Base-by-base conservation (phyloP, 345 rosid species). In the Nephelium lappaceum region DNA sequence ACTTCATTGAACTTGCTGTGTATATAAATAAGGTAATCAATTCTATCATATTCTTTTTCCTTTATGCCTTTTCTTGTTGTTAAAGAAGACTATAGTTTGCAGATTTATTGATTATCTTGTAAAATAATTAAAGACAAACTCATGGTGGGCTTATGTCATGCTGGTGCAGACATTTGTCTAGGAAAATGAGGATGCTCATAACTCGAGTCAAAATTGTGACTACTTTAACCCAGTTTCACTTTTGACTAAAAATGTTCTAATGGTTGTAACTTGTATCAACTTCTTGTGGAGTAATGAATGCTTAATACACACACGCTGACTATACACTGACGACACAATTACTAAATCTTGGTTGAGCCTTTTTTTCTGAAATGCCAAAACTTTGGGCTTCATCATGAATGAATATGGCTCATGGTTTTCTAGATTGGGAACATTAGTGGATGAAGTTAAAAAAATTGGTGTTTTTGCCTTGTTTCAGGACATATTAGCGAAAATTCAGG, bases 401-500 rank as follows among this genome's bases (percentile, higher is more conserved):
- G 64, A 60, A 21, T 60, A 19, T 23, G 5, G 5, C 21, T 4
- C 60, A 53, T n/a, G 19, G 64, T 27, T 74, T 14, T 42, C 5
- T 8, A 11, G 77, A 74, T 18, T 60, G 49, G 67, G 21, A 24
- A 10, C 12, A 36, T 67, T 39, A 15, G n/a, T 61, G 23, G 53
- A 49, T 2, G 31, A 72, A 60, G 74, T 61, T 31, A 71, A 62
- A 69, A 11, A 57, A 73, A 69, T 75, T 27, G 45, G 18, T 78
- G 8, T 41, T 16, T 73, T 61, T 77, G 10, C 53, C 41, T 68
- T 71, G 64, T 82, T 85, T 67, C 91, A 95, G 98, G 98, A 93
- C 81, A 91, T 95, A 77, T 74, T 92, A 71, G 79, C 69, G 67
- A 93, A 93, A 79, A 85, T 87, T 76, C 96, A 85, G 72, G 85